phyloP scores from a whole-genome alignment of 1,139 yeast genomes.

The Wickerhamiella infanticola region DNA sequence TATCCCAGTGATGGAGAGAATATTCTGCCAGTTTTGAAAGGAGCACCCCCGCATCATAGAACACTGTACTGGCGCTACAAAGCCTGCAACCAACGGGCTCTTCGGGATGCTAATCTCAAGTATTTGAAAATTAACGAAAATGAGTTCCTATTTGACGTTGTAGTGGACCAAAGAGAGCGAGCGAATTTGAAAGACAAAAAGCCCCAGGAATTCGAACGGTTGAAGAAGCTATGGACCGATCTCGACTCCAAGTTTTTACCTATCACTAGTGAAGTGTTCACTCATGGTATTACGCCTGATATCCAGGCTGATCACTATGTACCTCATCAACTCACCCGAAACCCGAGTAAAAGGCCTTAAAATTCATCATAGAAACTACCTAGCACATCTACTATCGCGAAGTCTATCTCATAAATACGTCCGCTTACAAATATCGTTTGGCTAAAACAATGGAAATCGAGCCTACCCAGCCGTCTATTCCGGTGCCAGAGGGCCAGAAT shows the following conservation, averaged over 20 bases:
- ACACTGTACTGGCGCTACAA: slow-evolving; percentile 14
- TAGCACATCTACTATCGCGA: too few relatives aligned
- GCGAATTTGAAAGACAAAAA: slow-evolving; percentile 7
- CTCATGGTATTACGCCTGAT: slow-evolving; percentile 3
- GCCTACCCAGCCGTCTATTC: too few relatives aligned
- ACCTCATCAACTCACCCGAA: background rate
- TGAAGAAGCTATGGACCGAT: slow-evolving; percentile 7
- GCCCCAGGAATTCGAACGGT: slow-evolving; percentile 8
- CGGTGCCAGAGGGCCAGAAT: too few relatives aligned
- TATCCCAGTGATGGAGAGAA: slow-evolving; percentile 9
- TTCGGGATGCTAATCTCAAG: slow-evolving; percentile 12
- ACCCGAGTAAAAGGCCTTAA: too few relatives aligned
- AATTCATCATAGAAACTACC: too few relatives aligned
- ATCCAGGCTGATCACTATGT: slow-evolving; percentile 3
- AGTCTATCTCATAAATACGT: too few relatives aligned
- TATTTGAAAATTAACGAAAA: slow-evolving; percentile 10
- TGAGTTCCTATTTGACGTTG: slow-evolving; percentile 12
- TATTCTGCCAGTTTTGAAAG: slow-evolving; percentile 7
- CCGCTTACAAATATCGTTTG: too few relatives aligned
- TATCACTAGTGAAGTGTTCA: background rate
- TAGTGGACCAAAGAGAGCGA: slow-evolving; percentile 13
- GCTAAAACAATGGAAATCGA: too few relatives aligned
- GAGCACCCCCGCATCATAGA: slow-evolving; percentile 4
- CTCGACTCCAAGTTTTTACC: slow-evolving; percentile 1
- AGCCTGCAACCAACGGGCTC: slow-evolving; percentile 11